Evolutionary conservation across 495 filamentous ascomycete genomes (phyloP), one percentile per base, ranked within the genome.

Genomic region (Lepidopterella palustris): DNA sequence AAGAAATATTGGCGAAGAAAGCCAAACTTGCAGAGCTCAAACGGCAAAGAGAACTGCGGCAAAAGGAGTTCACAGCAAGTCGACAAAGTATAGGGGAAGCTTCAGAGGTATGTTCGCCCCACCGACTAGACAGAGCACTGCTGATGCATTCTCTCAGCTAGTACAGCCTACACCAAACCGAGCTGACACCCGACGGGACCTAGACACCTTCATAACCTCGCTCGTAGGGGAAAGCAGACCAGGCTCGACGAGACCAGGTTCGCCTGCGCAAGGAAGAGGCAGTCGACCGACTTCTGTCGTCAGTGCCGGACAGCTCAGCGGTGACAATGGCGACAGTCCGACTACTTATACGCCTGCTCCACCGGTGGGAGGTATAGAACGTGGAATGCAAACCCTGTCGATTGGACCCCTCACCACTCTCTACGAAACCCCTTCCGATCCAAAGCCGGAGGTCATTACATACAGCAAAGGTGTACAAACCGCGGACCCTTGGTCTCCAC

Each of bases 381-480:
- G 51, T 24, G 58, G 42, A 8, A 86, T 74, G 70, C 86, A 91
- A 67, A 88, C 81, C 0, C 77, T 87, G n/a, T 81, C 82, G 23
- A 79, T 90, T 3, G 82, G 83, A 15, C 77, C 87, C 4, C 81
- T 87, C 47, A 79, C 83, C 27, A 84, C 87, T 21, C 79, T 90
- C 49, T 89, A 84, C 71, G 92, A 96, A 71, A 84, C 82, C 70
- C 81, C 83, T 60, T 84, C 68, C 8, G 66, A 65, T 50, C 59
- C 68, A 23, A 68, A 67, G 53, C 69, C 85, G 40, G 90, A 96
- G 72, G 68, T 91, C 21, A 85, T 92, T 67, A 91, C 88, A 28
- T 97, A 97, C 79, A 97, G 87, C 78, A 99, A 96, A 76, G 90
- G 82, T 13, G 90, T 97, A 25, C 95, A 97, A 70, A 96, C 93